Evolutionary conservation across 371 early-diverging fungal genomes (phyloP).

Genomic region (Quaeritorhiza haematococci): DNA sequence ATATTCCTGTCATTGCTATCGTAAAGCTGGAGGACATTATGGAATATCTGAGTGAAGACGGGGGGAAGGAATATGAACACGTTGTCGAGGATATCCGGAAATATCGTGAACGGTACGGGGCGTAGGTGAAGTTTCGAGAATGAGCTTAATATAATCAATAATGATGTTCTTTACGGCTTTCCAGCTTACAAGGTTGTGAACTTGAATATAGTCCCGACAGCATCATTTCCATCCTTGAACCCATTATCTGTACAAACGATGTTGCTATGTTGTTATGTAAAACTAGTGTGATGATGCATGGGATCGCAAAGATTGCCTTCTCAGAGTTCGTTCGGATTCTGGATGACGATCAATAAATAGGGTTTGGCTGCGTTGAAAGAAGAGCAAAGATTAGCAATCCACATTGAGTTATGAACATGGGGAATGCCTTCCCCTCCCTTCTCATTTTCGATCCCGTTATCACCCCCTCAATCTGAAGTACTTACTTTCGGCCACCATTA

Average conservation of each 20-base stretch:
- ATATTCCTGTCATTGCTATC: slow-evolving; percentile 77
- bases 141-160: not conserved
- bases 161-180: too few relatives aligned
- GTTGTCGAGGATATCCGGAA: slow-evolving; percentile 22
- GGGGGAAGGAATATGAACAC: slow-evolving; percentile 35
- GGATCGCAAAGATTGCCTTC: too few relatives aligned
- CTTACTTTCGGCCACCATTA: slow-evolving; percentile 37
- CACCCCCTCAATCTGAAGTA: not conserved
- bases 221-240: too few relatives aligned
- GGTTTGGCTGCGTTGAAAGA: slow-evolving; percentile 18
- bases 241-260: too few relatives aligned
- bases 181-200: too few relatives aligned
- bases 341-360: slow-evolving; percentile 30
- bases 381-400: not conserved
- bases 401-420: not conserved
- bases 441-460: too few relatives aligned
- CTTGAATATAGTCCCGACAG: too few relatives aligned
- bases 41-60: slow-evolving; percentile 79
- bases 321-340: slow-evolving; percentile 34
- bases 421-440: too few relatives aligned
- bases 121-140: not conserved
- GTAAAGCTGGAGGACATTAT: slow-evolving; percentile 83
- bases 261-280: too few relatives aligned
- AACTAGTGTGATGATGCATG: too few relatives aligned
- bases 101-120: slow-evolving; percentile 29